Conservation (phyloP, 164 flowering plant genomes). For the Stephania japonica region DNA sequence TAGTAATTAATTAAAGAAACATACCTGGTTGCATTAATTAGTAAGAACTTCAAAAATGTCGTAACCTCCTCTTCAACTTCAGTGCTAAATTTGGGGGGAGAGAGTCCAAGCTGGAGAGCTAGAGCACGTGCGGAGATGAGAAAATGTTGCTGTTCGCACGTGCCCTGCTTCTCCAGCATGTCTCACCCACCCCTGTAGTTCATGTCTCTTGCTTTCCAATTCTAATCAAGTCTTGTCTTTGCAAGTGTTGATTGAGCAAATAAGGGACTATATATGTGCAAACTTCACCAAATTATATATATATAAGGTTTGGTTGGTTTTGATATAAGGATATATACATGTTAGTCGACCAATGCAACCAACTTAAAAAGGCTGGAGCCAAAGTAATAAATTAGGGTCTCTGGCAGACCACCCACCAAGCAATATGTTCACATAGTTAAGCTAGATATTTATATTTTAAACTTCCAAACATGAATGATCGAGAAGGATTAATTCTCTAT, state of each 20-base stretch:
- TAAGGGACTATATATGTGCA: neutral
- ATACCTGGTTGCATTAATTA: neutral
- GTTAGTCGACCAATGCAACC: neutral
- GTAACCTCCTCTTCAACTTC: neutral
- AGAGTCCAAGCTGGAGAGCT: constrained; percentile 22
- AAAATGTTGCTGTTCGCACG: constrained; percentile 10
- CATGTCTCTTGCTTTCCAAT: neutral
- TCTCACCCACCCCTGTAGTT: constrained; percentile 6
- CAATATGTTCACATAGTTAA: no score
- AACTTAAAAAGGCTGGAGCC: neutral
- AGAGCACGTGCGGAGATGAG: constrained; percentile 16
- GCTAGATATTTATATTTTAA: neutral
- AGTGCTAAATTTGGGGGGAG: constrained; percentile 1
- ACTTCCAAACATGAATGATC: neutral
- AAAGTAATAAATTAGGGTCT: neutral
- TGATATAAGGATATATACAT: neutral
- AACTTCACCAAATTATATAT: neutral
- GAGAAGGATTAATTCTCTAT: neutral
- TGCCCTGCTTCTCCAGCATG: constrained; percentile 27
- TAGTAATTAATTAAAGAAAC: neutral
- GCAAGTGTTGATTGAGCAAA: neutral
- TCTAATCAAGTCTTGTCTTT: neutral
- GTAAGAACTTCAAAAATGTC: neutral
- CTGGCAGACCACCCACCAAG: neutral
- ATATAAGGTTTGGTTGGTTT: neutral